Evolutionary conservation across 768 basidiomycete species (phyloP).

Genomic region (Russula ochroleuca): DNA sequence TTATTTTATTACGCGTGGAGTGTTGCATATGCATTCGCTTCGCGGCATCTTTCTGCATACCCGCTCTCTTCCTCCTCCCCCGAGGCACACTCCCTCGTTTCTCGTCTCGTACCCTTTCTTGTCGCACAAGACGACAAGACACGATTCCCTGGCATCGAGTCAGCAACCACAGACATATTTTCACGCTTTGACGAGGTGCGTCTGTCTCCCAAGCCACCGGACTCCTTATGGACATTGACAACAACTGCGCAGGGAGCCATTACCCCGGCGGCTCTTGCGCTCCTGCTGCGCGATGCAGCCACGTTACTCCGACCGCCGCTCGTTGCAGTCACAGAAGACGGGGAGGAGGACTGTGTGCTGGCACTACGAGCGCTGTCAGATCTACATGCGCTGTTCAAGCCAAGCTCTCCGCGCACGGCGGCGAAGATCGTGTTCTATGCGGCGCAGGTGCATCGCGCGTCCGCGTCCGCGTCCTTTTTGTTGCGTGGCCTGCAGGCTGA

Average conservation of each 20-base stretch:
- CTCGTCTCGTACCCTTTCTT: slow-evolving; percentile 60
- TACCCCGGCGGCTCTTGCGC: slow-evolving; percentile 41
- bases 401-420: slow-evolving; percentile 36
- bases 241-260: slow-evolving; percentile 30
- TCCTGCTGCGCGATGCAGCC: slow-evolving; percentile 55
- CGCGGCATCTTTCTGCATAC: slow-evolving; percentile 57
- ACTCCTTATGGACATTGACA: neutral
- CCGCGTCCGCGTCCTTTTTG: neutral
- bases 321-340: slow-evolving; percentile 31
- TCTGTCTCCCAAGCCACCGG: neutral
- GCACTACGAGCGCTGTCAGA: slow-evolving; percentile 54
- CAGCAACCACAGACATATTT: slow-evolving; percentile 59
- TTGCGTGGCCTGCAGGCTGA: slow-evolving; percentile 9
- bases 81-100: slow-evolving; percentile 45
- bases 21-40: slow-evolving; percentile 62
- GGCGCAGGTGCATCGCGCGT: slow-evolving; percentile 42
- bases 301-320: slow-evolving; percentile 47
- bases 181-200: slow-evolving; percentile 58
- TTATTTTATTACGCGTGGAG: slow-evolving; percentile 36
- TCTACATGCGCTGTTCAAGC: slow-evolving; percentile 42
- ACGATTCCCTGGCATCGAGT: slow-evolving; percentile 47
- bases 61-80: slow-evolving; percentile 49
- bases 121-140: slow-evolving; percentile 53
- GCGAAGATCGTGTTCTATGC: slow-evolving; percentile 71
- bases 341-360: slow-evolving; percentile 41